Conservation (phyloP, 495 filamentous ascomycete species). For the Penicillium simplicissimum region DNA sequence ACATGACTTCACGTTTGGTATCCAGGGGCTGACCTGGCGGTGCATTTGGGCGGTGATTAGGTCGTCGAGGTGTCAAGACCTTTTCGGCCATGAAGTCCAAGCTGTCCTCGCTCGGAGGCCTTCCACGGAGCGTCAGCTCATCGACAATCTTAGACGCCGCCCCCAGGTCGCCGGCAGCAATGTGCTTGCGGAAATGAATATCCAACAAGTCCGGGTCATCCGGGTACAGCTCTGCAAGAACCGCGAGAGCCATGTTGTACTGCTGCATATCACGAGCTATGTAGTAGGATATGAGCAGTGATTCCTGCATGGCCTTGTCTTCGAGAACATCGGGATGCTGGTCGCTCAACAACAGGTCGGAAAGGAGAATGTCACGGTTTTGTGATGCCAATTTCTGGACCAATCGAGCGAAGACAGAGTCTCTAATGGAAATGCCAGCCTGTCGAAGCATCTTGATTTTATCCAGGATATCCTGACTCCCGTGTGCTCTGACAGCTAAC, state of each 20-base stretch:
- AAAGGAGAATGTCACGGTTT: slow-evolving; percentile 56
- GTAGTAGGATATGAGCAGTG: slow-evolving; percentile 53
- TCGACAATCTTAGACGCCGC: slow-evolving; percentile 40
- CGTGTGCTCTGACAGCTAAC: slow-evolving; percentile 61
- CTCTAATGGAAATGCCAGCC: slow-evolving; percentile 57
- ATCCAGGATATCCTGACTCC: slow-evolving; percentile 50
- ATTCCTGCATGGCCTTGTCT: slow-evolving; percentile 58
- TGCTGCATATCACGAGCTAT: slow-evolving; percentile 49
- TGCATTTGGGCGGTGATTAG: slow-evolving; percentile 24
- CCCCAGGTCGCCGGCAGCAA: slow-evolving; percentile 37
- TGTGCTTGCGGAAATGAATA: slow-evolving; percentile 47
- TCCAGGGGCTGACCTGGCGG: slow-evolving; percentile 16
- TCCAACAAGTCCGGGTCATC: slow-evolving; percentile 33
- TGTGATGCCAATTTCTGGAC: slow-evolving; percentile 58
- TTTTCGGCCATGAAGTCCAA: slow-evolving; percentile 39
- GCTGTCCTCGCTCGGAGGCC: slow-evolving; percentile 31
- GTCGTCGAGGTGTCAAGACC: slow-evolving; percentile 35
- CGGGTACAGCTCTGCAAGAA: slow-evolving; percentile 43
- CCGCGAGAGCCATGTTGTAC: slow-evolving; percentile 54
- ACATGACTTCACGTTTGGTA: slow-evolving; percentile 32
- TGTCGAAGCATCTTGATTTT: slow-evolving; percentile 58
- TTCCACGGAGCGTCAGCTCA: slow-evolving; percentile 35
- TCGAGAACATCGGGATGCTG: slow-evolving; percentile 76
- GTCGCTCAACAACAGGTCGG: slow-evolving; percentile 63
- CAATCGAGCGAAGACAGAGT: slow-evolving; percentile 59